Base-by-base conservation (phyloP, 2,329 filamentous ascomycete genomes). In the Pseudocercospora vitis region DNA sequence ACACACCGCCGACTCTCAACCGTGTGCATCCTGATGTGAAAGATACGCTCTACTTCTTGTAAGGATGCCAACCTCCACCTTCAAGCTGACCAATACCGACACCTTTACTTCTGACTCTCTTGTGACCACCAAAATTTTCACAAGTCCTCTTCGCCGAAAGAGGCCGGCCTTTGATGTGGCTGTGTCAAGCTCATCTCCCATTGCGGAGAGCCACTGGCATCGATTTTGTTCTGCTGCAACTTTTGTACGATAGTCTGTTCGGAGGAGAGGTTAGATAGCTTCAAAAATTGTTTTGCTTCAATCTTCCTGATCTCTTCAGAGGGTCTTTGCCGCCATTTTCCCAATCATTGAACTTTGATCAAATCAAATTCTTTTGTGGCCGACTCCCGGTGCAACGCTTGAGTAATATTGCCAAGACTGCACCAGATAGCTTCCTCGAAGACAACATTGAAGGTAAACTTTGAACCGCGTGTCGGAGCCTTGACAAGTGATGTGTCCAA, bases 31-130 rank as follows among this genome's bases (percentile, higher is more conserved):
- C 50, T 8, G 28, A 48, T 4, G 32, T 53, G 32, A 40, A 26
- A 1, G 37, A 48, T 18, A 56, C 50, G 7, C 50, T 59, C 3
- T 59, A 56, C 53, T 59, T 50, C 53, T 29, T 59, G 37, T 59
- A 56, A 39, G 39, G 45, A 6, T 5, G 2, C 3, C 5, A n/a
- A 18, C 8, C 18, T 7, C 9, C 9, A n/a, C 32, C n/a, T 37
- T 45, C 37, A 40, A 11, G 9, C 31, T 23, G 24, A 48, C 21
- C 3, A 33, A n/a, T 12, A 18, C 2, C 7, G 32, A 39, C 21
- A 28, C 28, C 28, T 54, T 54, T 28, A 29, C 47, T 56, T 56
- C 53, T 24, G 16, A 52, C 53, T 45, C 40, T 56, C 53, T 8
- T 51, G 51, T 9, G 12, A 16, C 7, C n/a, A 33, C 21, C 5